Evolutionary conservation across 768 basidiomycete genomes (phyloP).

Genomic region (Harrya chromipes): DNA sequence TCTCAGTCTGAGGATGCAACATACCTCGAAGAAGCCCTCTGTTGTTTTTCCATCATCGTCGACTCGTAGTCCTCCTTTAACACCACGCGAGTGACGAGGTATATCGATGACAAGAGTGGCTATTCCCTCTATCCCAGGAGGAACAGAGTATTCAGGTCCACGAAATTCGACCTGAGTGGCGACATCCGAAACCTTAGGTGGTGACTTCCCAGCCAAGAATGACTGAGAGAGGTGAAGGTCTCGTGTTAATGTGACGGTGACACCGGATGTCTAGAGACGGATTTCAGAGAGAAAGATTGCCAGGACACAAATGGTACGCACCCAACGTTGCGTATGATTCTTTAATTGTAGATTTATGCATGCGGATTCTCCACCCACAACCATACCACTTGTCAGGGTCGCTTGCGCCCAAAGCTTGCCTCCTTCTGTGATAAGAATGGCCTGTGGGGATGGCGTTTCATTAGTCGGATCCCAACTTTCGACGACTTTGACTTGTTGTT

Average conservation of each 20-base stretch:
- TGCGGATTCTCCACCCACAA: constrained; percentile 66
- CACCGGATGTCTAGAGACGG: constrained; percentile 56
- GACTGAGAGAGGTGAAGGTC: constrained; percentile 53
- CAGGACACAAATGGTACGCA: constrained; percentile 24
- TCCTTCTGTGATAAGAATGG: constrained; percentile 66
- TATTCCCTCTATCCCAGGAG: constrained; percentile 72
- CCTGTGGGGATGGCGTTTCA: constrained; percentile 46
- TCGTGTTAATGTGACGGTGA: constrained; percentile 59
- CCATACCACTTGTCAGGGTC: constrained; percentile 55
- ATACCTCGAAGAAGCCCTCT: constrained; percentile 66
- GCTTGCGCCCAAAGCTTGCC: constrained; percentile 81
- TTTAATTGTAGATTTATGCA: constrained; percentile 77
- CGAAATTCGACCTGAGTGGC: constrained; percentile 67
- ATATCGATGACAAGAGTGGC: constrained; percentile 79
- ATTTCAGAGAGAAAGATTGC: constrained; percentile 3
- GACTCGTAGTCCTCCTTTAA: constrained; percentile 59
- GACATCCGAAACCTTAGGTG: constrained; percentile 57
- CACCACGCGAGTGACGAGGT: constrained; percentile 61
- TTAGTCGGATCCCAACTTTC: constrained; percentile 43
- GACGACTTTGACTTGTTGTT: constrained; percentile 59
- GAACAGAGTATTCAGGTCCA: constrained; percentile 71
- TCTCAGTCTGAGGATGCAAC: constrained; percentile 58
- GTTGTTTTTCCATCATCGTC: constrained; percentile 44
- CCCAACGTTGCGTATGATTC: constrained; percentile 82
- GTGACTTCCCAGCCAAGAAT: constrained; percentile 20